phyloP scores from a whole-genome alignment of 2,329 filamentous ascomycete genomes.

The Didymella lethalis region DNA sequence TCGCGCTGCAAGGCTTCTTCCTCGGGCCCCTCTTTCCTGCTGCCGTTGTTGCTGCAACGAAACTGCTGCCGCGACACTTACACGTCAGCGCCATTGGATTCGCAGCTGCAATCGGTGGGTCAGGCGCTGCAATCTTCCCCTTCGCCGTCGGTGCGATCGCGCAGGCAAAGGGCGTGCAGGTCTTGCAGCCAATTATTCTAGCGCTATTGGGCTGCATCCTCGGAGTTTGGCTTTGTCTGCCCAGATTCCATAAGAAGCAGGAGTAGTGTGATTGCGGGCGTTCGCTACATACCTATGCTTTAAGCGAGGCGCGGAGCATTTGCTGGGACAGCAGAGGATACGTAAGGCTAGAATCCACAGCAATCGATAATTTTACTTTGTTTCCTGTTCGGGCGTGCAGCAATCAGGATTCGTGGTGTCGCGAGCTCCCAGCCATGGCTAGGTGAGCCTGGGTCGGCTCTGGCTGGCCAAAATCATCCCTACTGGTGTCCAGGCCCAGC shows the following conservation, averaged over 20 bases:
- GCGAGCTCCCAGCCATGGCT: background rate
- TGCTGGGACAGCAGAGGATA: background rate
- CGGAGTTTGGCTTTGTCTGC: slow-evolving; percentile 60
- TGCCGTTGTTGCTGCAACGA: slow-evolving; percentile 75
- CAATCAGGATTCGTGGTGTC: background rate
- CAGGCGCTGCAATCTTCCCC: slow-evolving; percentile 72
- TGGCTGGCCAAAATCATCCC: background rate
- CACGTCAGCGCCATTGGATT: slow-evolving; percentile 86
- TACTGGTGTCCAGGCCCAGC: background rate
- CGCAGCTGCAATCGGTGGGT: slow-evolving; percentile 77
- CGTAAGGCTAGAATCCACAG: background rate
- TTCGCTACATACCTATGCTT: background rate
- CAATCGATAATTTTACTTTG: background rate
- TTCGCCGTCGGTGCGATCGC: slow-evolving; percentile 74
- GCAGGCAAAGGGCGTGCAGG: slow-evolving; percentile 65
- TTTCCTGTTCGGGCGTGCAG: background rate
- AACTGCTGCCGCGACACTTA: slow-evolving; percentile 73
- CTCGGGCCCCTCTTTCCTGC: slow-evolving; percentile 81
- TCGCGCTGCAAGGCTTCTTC: slow-evolving; percentile 78
- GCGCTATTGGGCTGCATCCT: slow-evolving; percentile 61
- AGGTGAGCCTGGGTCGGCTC: background rate
- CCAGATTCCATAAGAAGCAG: slow-evolving; percentile 55
- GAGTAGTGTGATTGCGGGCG: slow-evolving; percentile 30
- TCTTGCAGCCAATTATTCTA: slow-evolving; percentile 67
- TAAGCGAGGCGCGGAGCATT: background rate